Percentiles rank a stretch among this genome's conserved stretches.
These are phyloP conservation scores for Simplicillium aogashimaense DNA, from an alignment of 2,329 filamentous ascomycete species.

Conservation along the genomic window DNA sequence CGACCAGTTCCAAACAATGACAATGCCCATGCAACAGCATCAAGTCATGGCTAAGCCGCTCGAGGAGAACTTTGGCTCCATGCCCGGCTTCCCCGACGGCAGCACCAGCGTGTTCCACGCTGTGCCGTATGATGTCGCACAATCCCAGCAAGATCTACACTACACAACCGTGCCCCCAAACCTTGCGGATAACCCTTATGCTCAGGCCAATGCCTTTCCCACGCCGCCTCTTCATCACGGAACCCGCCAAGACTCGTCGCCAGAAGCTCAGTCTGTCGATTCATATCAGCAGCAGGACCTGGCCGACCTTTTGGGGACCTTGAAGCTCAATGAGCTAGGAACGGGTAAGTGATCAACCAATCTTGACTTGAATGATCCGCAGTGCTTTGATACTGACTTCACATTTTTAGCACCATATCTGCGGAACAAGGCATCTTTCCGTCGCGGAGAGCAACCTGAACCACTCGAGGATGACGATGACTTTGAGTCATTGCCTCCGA, in stretches of 20 bases:
- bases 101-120: conserved; percentile 33
- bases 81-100: conserved; percentile 36
- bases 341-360: conserved; percentile 50
- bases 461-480: conserved; percentile 59
- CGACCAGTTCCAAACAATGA: conserved; percentile 36
- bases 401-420: conserved; percentile 65
- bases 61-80: conserved; percentile 37
- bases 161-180: conserved; percentile 42
- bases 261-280: conserved; percentile 47
- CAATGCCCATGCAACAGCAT: conserved; percentile 36
- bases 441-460: conserved; percentile 47
- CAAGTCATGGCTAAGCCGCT: conserved; percentile 25
- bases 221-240: conserved; percentile 33
- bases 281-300: conserved; percentile 62
- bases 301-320: conserved; percentile 70
- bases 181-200: conserved; percentile 42
- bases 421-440: conserved; percentile 46
- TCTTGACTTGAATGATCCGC: not conserved
- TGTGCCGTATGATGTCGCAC: conserved; percentile 35
- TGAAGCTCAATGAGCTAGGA: conserved; percentile 80
- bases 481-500: conserved; percentile 59
- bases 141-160: conserved; percentile 36
- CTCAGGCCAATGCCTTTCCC: conserved; percentile 39
- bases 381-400: conserved; percentile 3
- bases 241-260: conserved; percentile 22